Evolutionary conservation across 768 basidiomycete genomes (phyloP).

Genomic region (Cyclocybe aegerita): DNA sequence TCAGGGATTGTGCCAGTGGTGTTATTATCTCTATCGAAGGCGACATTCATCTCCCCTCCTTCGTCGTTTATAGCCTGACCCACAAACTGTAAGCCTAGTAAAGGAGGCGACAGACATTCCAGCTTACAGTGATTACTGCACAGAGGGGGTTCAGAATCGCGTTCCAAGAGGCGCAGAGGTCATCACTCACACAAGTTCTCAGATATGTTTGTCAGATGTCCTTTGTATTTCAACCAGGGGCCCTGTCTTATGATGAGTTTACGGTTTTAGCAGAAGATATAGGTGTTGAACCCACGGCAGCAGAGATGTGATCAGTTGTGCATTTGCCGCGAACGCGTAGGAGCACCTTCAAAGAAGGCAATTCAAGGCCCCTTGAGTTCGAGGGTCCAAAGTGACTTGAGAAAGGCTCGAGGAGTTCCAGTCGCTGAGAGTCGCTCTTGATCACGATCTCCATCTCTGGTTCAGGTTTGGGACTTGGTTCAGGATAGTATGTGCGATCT

Average conservation of each 20-base stretch:
- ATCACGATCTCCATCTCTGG: conserved; percentile 80
- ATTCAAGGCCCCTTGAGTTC: conserved; percentile 61
- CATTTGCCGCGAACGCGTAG: conserved; percentile 97
- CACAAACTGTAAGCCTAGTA: not conserved
- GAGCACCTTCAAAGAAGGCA: conserved; percentile 80
- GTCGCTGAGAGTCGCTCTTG: conserved; percentile 71
- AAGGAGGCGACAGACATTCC: not conserved
- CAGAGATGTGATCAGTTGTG: conserved; percentile 98
- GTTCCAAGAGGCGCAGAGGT: not conserved
- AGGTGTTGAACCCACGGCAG: conserved; percentile 61
- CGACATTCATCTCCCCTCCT: conserved; percentile 88
- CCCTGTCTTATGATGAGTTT: conserved; percentile 50
- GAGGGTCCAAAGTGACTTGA: conserved; percentile 63
- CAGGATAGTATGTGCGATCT: conserved; percentile 73
- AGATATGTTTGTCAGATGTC: conserved; percentile 93
- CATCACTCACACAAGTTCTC: conserved; percentile 81
- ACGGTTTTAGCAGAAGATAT: not conserved
- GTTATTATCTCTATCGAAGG: conserved; percentile 71
- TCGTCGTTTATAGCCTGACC: conserved; percentile 89
- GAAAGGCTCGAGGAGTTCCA: conserved; percentile 89
- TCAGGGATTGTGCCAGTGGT: conserved; percentile 82
- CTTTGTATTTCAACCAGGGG: conserved; percentile 99
- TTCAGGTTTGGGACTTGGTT: conserved; percentile 68
- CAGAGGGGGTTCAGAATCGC: conserved; percentile 1
- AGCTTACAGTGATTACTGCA: conserved; percentile 77